Conservation (phyloP, 2,329 filamentous ascomycete genomes). For the Fusarium dlaminii region DNA sequence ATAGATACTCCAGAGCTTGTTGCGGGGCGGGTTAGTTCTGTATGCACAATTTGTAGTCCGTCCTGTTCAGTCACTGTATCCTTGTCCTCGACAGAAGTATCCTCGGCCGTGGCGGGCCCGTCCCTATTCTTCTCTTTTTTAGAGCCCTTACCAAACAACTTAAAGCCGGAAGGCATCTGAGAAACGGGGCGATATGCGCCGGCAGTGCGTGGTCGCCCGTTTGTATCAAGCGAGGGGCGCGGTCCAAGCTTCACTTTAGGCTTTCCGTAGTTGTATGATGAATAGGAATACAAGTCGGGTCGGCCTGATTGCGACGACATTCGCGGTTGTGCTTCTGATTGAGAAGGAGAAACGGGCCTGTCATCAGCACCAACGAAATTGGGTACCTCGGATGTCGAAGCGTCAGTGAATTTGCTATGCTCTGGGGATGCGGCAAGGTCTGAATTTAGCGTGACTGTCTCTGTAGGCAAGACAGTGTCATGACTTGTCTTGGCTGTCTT, state of each 20-base stretch:
- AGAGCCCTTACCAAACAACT: slow-evolving; percentile 68
- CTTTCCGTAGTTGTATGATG: slow-evolving; percentile 65
- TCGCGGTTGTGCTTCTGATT: slow-evolving; percentile 56
- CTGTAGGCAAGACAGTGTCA: slow-evolving; percentile 29
- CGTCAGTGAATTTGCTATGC: slow-evolving; percentile 58
- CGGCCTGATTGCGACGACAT: slow-evolving; percentile 63
- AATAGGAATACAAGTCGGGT: slow-evolving; percentile 60
- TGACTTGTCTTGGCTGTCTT: slow-evolving; percentile 45
- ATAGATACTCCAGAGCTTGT: slow-evolving; percentile 58
- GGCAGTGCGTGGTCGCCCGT: slow-evolving; percentile 68
- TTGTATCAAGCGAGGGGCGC: slow-evolving; percentile 76
- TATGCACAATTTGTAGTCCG: slow-evolving; percentile 38
- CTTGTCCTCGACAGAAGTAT: slow-evolving; percentile 51
- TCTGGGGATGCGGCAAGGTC: slow-evolving; percentile 62
- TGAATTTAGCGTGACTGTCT: slow-evolving; percentile 61
- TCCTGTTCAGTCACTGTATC: slow-evolving; percentile 49
- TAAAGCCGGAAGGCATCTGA: slow-evolving; percentile 82
- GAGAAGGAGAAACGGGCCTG: slow-evolving; percentile 56
- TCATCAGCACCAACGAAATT: slow-evolving; percentile 60
- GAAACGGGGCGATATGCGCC: slow-evolving; percentile 76
- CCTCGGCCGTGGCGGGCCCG: slow-evolving; percentile 43
- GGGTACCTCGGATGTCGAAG: slow-evolving; percentile 60
- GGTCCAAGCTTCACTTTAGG: slow-evolving; percentile 91
- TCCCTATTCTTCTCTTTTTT: slow-evolving; percentile 56
- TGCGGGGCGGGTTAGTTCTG: slow-evolving; percentile 48